phyloP scores from a whole-genome alignment of 1,284 basidiomycete species.

The Rugosomyces carneus region DNA sequence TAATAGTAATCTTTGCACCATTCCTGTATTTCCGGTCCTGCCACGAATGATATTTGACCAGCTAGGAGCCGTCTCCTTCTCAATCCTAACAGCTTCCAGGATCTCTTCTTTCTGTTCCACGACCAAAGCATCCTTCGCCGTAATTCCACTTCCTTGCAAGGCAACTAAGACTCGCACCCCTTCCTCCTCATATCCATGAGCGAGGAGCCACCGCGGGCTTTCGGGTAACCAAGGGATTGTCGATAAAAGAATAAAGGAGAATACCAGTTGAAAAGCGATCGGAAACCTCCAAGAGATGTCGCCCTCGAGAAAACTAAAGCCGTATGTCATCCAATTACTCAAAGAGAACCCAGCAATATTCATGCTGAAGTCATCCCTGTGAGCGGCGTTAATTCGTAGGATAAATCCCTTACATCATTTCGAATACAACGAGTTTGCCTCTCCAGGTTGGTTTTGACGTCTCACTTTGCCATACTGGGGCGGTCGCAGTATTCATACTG shows the following conservation, averaged over 20 bases:
- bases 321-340: slow-evolving; percentile 45
- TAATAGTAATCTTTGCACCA: slow-evolving; percentile 46
- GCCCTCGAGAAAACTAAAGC: slow-evolving; percentile 41
- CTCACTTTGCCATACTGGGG: slow-evolving; percentile 64
- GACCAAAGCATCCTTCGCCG: slow-evolving; percentile 28
- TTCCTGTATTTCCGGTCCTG: slow-evolving; percentile 36
- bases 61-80: slow-evolving; percentile 32
- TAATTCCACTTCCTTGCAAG: slow-evolving; percentile 32
- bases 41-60: slow-evolving; percentile 36
- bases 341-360: slow-evolving; percentile 41
- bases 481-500: slow-evolving; percentile 49
- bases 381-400: slow-evolving; percentile 2
- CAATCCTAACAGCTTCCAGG: slow-evolving; percentile 35
- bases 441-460: slow-evolving; percentile 57
- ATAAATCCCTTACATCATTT: slow-evolving; percentile 53
- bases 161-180: slow-evolving; percentile 35
- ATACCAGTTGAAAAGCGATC: slow-evolving; percentile 61
- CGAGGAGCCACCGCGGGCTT: slow-evolving; percentile 57
- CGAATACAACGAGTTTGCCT: slow-evolving; percentile 62
- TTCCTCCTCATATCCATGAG: slow-evolving; percentile 35
- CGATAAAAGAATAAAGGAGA: slow-evolving; percentile 54
- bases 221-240: slow-evolving; percentile 64
- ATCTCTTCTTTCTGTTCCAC: slow-evolving; percentile 33
- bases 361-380: slow-evolving; percentile 27
- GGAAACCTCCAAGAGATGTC: slow-evolving; percentile 60